Conservation (phyloP, 257 asterid genomes). For the Primulina eburnea region DNA sequence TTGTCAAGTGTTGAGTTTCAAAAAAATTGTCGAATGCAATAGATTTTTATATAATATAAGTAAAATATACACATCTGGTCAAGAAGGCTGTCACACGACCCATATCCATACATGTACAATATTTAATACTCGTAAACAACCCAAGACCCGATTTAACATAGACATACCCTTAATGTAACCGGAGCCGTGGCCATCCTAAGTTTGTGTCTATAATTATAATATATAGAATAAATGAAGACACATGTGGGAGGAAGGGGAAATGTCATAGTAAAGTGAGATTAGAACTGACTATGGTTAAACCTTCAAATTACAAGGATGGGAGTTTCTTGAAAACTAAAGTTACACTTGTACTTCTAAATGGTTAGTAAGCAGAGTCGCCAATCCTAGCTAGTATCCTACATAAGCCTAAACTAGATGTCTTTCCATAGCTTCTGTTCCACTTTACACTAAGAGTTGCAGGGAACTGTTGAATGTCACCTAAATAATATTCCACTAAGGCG, state of each 20-base stretch:
- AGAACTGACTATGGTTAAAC: neutral
- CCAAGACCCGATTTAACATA: too few relatives aligned
- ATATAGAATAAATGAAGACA: neutral
- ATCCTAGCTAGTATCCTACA: slow-evolving; percentile 19
- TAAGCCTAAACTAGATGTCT: slow-evolving; percentile 6
- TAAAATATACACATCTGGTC: too few relatives aligned
- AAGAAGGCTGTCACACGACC: too few relatives aligned
- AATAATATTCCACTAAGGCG: slow-evolving; percentile 22
- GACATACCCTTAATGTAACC: too few relatives aligned
- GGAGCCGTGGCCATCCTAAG: too few relatives aligned
- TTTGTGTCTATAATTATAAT: too few relatives aligned
- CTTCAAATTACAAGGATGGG: slow-evolving; percentile 26
- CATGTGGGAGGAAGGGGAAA: neutral
- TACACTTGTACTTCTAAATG: slow-evolving; percentile 23
- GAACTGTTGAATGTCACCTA: neutral
- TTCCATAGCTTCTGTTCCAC: slow-evolving; percentile 16
- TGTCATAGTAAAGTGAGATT: too few relatives aligned
- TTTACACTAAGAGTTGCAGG: slow-evolving; percentile 2
- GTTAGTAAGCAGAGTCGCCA: slow-evolving; percentile 29
- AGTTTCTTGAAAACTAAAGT: slow-evolving; percentile 17
- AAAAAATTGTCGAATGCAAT: too few relatives aligned
- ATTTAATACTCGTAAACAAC: too few relatives aligned
- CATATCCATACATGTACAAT: too few relatives aligned
- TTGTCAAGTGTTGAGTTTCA: too few relatives aligned
- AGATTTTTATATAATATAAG: too few relatives aligned